Evolutionary conservation across 2,329 filamentous ascomycete genomes (phyloP).

Genomic region (Aspergillus sp.): DNA sequence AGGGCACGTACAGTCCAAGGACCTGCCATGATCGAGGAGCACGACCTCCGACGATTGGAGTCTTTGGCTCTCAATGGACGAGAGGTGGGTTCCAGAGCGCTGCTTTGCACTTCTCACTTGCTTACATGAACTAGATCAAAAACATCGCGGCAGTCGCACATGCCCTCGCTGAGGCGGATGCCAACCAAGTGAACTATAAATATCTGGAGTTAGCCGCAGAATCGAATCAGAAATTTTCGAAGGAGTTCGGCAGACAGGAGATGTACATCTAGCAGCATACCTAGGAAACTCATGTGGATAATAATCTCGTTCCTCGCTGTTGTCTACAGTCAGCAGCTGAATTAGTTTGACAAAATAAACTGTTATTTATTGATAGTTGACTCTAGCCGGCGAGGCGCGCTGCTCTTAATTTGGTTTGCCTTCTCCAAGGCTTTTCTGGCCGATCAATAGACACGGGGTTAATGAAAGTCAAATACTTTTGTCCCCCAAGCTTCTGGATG

Average conservation of each 20-base stretch:
- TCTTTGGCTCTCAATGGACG: conserved; percentile 13
- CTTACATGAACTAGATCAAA: conserved; percentile 19
- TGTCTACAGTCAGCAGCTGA: too few species aligned
- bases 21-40: background rate
- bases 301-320: too few species aligned
- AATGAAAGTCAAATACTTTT: too few species aligned
- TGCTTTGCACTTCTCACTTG: conserved; percentile 6
- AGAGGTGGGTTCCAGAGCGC: conserved; percentile 10
- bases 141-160: conserved; percentile 17
- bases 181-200: conserved; percentile 11
- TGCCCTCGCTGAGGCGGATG: conserved; percentile 15
- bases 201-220: conserved; percentile 10
- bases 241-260: background rate
- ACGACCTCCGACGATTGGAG: background rate
- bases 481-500: too few species aligned
- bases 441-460: too few species aligned
- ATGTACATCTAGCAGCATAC: background rate
- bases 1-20: background rate
- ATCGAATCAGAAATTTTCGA: background rate
- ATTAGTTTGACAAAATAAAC: too few species aligned
- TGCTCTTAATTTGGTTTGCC: too few species aligned
- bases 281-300: background rate
- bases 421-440: too few species aligned
- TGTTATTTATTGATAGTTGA: too few species aligned
- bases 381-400: too few species aligned